Base-by-base conservation (phyloP, 345 rosid species). In the Moricandia arvensis region DNA sequence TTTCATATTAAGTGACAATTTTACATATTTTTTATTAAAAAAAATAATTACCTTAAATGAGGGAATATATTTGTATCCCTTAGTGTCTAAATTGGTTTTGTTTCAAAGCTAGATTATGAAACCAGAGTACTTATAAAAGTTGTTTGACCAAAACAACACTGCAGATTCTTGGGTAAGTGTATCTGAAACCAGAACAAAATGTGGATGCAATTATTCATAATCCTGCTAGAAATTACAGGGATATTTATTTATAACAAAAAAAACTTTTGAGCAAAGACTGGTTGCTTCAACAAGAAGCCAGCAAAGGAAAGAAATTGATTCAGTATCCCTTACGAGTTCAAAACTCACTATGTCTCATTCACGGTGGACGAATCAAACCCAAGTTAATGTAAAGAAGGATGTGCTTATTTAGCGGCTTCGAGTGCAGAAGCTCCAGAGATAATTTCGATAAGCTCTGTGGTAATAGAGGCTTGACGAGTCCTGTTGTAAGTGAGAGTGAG, bases 401-500 rank as follows among this genome's bases (percentile, higher is more conserved):
- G 53, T 43, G 51, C 17, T 47, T 47, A 47, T 47, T 47, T 47
- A 47, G 18, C 53, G 8, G 78, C 88, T 84, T 89, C 92, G 70
- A 95, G 71, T n/a, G 97, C 99, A 27, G 97, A 83, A 53, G 95
- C 96, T 83, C 97, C 99, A 13, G 99, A 95, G 57, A 95, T 95
- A 86, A 95, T 95, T 82, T 95, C 99, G 73, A 79, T 95, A 88
- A 95, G 83, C 79, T 95, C 99, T 0, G 99, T 95, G 26, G 99
- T 95, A 67, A 95, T 95, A 2, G 99, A 81, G 31, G 99, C 99
- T 90, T 95, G 99, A 67, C 99, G 99, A 75, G 99, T 95, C 81
- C 97, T 95, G 88, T 90, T 90, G 83, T 90, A 90, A 4, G 88
- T 87, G 66, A 90, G 93, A 72, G 93, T 94, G 71, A 94, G 89